Evolutionary conservation across 306 rosid species (phyloP).

Genomic region (Crotalaria pallida): DNA sequence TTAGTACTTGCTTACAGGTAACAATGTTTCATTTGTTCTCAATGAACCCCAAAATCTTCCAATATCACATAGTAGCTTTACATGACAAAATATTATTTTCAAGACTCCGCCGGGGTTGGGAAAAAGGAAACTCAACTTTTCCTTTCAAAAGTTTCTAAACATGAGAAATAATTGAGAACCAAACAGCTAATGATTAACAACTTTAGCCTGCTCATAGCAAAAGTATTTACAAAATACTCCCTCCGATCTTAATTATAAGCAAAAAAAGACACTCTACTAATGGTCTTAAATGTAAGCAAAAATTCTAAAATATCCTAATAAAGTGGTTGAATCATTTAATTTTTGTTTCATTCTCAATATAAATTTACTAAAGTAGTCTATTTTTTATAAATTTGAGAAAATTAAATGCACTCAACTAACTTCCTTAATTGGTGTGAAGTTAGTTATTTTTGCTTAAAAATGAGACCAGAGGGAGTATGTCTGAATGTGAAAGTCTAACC

Average conservation of each 20-base stretch:
- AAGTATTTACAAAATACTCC: too few species aligned
- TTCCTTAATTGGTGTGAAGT: too few species aligned
- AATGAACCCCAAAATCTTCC: not conserved
- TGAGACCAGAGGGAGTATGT: not conserved
- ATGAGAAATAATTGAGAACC: not conserved
- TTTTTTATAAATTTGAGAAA: too few species aligned
- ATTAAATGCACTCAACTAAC: too few species aligned
- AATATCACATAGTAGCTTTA: not conserved
- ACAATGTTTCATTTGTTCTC: constrained; percentile 9
- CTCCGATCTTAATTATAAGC: too few species aligned
- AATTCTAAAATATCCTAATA: too few species aligned
- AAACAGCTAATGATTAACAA: constrained; percentile 6
- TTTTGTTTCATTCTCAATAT: too few species aligned
- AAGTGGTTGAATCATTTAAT: too few species aligned
- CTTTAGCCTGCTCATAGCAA: constrained; percentile 19
- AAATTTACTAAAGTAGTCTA: too few species aligned
- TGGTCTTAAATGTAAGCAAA: too few species aligned
- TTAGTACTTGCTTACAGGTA: not conserved
- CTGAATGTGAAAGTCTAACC: constrained; percentile 50
- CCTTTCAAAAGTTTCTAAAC: constrained; percentile 6
- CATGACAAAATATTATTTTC: constrained; percentile 1
- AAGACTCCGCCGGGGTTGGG: not conserved
- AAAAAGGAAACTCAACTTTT: constrained; percentile 10
- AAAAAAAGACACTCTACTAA: too few species aligned
- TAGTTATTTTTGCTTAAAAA: too few species aligned